Percentiles rank a stretch among this genome's conserved stretches.
Conservation (phyloP, 2,329 filamentous ascomycete species). For the Penicillium sp. region DNA sequence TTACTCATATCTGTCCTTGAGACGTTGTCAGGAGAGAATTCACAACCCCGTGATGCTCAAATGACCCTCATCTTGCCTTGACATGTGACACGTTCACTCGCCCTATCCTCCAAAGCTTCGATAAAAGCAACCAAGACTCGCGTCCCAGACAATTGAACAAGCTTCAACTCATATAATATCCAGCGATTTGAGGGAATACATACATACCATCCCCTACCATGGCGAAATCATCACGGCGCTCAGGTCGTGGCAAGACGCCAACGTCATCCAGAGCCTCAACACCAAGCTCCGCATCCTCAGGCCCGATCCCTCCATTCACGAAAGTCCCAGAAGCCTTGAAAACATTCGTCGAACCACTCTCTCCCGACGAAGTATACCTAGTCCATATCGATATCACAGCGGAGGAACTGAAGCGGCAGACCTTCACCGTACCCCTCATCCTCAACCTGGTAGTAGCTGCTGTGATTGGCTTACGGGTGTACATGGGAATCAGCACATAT, state of each 20-base stretch:
- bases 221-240: constrained; percentile 34
- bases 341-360: constrained; percentile 65
- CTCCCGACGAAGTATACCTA: constrained; percentile 72
- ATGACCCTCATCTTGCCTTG: constrained; percentile 6
- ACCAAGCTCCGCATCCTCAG: constrained; percentile 28
- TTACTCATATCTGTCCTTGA: neutral
- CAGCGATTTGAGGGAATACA: neutral
- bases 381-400: constrained; percentile 75
- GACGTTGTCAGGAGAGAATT: constrained; percentile 11
- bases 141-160: neutral
- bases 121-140: neutral
- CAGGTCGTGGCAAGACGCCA: constrained; percentile 28
- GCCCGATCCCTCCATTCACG: constrained; percentile 65
- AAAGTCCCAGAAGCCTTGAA: constrained; percentile 60
- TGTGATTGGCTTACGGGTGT: constrained; percentile 67
- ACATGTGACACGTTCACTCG: constrained; percentile 17
- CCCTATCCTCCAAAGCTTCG: constrained; percentile 8
- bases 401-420: constrained; percentile 69
- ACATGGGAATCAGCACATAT: constrained; percentile 70
- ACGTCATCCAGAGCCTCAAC: constrained; percentile 31
- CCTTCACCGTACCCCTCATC: constrained; percentile 74
- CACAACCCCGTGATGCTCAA: neutral
- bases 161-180: neutral
- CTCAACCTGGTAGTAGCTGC: constrained; percentile 69
- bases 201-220: constrained; percentile 18